Conservation (phyloP, 108 stramenopile species). For the Skeletonema costatum region DNA sequence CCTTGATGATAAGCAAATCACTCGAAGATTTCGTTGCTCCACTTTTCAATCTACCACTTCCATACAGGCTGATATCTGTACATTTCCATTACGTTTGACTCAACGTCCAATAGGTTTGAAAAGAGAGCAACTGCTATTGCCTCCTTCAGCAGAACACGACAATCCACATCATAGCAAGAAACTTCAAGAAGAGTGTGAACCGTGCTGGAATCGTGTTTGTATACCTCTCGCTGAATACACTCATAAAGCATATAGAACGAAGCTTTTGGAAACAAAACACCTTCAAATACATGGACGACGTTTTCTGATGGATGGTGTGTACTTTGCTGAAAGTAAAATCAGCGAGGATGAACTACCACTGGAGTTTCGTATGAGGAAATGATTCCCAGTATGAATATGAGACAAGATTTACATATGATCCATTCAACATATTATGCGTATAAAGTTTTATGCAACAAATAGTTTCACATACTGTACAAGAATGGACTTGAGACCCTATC, state of each 20-base stretch:
- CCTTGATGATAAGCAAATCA: constrained; percentile 20
- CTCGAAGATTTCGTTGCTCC: constrained; percentile 16
- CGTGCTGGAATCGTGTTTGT: constrained; percentile 31
- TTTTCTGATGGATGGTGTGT: constrained; percentile 20
- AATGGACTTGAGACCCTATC: not conserved
- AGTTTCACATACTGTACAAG: not conserved
- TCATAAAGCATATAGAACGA: constrained; percentile 8
- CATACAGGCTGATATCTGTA: constrained; percentile 15
- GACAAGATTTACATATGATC: not conserved
- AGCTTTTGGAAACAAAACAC: constrained; percentile 4
- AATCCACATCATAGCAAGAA: not conserved
- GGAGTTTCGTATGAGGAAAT: constrained; percentile 7
- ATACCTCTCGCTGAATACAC: constrained; percentile 14
- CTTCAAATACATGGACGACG: constrained; percentile 14
- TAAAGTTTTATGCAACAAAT: not conserved
- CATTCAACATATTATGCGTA: not conserved
- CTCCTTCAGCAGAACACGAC: not conserved
- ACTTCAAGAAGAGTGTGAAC: constrained; percentile 1
- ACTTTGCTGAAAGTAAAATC: constrained; percentile 20
- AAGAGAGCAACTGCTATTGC: constrained; percentile 15
- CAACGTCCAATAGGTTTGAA: constrained; percentile 2
- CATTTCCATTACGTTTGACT: constrained; percentile 16
- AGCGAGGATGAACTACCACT: constrained; percentile 19
- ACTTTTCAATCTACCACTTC: constrained; percentile 25
- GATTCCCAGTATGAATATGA: not conserved